Conservation (phyloP, 129 eudicot species). For the Erigeron canadensis region DNA sequence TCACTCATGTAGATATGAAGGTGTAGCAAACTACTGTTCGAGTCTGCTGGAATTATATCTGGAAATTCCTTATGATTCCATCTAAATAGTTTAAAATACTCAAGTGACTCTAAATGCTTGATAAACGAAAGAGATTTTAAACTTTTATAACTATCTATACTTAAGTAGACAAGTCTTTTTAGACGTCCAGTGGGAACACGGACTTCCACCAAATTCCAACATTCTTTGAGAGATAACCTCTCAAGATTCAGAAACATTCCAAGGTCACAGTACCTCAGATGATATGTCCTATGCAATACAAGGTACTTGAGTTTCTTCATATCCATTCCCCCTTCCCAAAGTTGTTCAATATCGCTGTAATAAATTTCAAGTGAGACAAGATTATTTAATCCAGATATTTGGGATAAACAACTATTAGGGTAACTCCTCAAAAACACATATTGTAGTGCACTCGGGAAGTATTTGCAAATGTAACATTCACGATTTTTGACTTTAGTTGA, state of each 20-base stretch:
- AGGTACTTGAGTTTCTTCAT: too few relatives aligned
- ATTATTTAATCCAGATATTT: neutral
- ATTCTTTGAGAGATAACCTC: constrained; percentile 5
- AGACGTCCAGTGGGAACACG: constrained; percentile 21
- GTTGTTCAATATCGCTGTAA: neutral
- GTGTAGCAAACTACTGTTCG: neutral
- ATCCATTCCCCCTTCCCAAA: constrained; percentile 3
- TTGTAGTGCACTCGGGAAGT: neutral
- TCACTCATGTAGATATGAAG: neutral
- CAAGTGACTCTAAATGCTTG: constrained; percentile 15
- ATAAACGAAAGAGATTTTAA: constrained; percentile 4
- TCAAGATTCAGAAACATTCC: constrained; percentile 12
- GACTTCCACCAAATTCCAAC: constrained; percentile 14
- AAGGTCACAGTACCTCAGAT: constrained; percentile 19
- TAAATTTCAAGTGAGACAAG: constrained; percentile 25
- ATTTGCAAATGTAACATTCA: too few relatives aligned
- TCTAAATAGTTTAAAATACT: neutral
- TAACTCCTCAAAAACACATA: constrained; percentile 13
- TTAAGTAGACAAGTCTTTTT: constrained; percentile 8
- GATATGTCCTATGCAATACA: too few relatives aligned
- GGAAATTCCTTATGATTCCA: neutral
- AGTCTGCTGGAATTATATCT: constrained; percentile 7
- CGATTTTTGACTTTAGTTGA: too few relatives aligned
- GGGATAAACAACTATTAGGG: constrained; percentile 18
- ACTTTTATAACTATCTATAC: neutral